A percentile compares a stretch with the other conserved stretches of the same genome.
Conservation (phyloP, 2,329 filamentous ascomycete species). For the Talaromyces sp. region DNA sequence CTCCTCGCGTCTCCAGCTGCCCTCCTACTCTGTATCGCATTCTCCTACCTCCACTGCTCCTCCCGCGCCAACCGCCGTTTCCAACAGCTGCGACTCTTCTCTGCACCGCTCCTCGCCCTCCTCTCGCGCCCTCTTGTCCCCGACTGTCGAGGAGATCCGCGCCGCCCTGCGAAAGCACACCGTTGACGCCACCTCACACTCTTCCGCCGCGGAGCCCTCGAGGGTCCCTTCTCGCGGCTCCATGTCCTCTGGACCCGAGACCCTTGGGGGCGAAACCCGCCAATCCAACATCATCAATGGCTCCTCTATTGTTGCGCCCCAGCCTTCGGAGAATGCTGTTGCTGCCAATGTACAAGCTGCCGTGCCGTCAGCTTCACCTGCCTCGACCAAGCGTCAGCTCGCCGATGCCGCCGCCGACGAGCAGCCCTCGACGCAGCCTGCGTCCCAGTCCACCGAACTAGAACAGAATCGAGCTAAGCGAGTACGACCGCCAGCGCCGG, state of each 20-base stretch:
- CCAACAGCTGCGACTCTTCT: not conserved
- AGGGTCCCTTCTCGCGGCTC: slow-evolving; percentile 30
- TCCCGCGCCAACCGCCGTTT: slow-evolving; percentile 5
- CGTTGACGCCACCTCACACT: slow-evolving; percentile 28
- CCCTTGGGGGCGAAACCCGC: slow-evolving; percentile 28
- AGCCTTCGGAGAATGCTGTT: not conserved
- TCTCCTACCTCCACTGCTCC: slow-evolving; percentile 15
- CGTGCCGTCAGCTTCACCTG: slow-evolving; percentile 7
- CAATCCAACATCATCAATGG: slow-evolving; percentile 6
- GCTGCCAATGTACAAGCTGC: not conserved
- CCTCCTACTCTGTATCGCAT: slow-evolving; percentile 4
- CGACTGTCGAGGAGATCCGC: slow-evolving; percentile 35
- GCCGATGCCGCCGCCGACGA: slow-evolving; percentile 20
- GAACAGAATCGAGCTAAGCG: slow-evolving; percentile 43
- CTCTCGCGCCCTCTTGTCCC: slow-evolving; percentile 25
- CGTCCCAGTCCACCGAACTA: slow-evolving; percentile 18
- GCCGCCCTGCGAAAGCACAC: slow-evolving; percentile 35
- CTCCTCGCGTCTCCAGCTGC: slow-evolving; percentile 4
- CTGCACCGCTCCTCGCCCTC: slow-evolving; percentile 6
- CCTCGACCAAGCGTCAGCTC: slow-evolving; percentile 25
- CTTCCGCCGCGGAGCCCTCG: slow-evolving; percentile 15
- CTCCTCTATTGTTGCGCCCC: not conserved
- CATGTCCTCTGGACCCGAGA: slow-evolving; percentile 30
- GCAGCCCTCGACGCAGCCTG: slow-evolving; percentile 15
- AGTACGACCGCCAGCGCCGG: slow-evolving; percentile 40